These are phyloP conservation scores for Naegleria gruberi DNA, from an alignment of 208 protist species.

Conservation along the genomic window DNA sequence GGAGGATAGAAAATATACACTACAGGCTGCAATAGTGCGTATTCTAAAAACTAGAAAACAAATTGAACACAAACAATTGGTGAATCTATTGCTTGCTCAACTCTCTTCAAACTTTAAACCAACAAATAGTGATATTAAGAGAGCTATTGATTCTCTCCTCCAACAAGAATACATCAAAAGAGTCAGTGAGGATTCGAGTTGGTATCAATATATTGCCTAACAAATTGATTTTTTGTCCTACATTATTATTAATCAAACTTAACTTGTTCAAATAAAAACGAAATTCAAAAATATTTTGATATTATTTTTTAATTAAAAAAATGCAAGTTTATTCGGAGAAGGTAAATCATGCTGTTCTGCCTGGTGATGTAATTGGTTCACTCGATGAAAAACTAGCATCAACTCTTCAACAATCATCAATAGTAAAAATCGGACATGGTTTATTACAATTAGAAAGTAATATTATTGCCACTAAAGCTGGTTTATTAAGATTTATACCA, in stretches of 20 bases:
- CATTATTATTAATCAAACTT: no score
- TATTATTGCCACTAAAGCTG: constrained; percentile 1
- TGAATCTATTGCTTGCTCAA: constrained; percentile 1
- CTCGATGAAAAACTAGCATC: background rate
- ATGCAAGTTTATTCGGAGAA: background rate
- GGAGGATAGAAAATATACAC: constrained; percentile 60
- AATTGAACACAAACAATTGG: constrained; percentile 18
- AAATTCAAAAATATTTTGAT: no score
- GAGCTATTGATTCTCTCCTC: constrained; percentile 21
- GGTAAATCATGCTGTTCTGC: background rate
- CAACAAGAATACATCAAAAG: constrained; percentile 24
- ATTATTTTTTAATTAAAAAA: no score
- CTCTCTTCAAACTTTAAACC: constrained; percentile 10
- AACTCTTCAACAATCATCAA: background rate
- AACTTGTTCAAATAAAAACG: no score
- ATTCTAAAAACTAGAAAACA: constrained; percentile 64
- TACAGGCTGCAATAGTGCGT: constrained; percentile 71
- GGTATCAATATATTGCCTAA: background rate
- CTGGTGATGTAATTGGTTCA: background rate
- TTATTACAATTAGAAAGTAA: background rate
- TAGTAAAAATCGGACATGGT: background rate
- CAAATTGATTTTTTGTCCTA: no score
- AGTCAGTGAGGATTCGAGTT: background rate
- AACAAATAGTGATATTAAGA: constrained; percentile 13
- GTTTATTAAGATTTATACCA: background rate